phyloP scores from a whole-genome alignment of 2,329 filamentous ascomycete genomes.

The Colletotrichum magnum region DNA sequence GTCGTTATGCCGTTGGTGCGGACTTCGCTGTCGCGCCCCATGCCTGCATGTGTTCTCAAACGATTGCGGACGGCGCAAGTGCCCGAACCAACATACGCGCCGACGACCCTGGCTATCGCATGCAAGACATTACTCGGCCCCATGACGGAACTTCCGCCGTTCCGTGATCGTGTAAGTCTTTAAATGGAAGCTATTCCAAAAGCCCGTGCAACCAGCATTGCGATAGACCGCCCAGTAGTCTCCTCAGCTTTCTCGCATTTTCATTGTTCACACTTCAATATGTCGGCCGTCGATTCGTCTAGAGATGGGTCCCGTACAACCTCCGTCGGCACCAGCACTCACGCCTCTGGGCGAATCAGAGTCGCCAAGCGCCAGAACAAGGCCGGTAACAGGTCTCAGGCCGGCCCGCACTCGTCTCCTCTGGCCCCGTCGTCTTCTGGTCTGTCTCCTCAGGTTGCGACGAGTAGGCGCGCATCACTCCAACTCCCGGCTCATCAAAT shows the following conservation, averaged over 20 bases:
- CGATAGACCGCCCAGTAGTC: too few relatives aligned
- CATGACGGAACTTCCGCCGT: neutral
- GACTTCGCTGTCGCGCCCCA: neutral
- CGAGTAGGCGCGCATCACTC: neutral
- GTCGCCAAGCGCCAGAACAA: neutral
- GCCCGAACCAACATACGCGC: slow-evolving; percentile 12
- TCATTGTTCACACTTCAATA: too few relatives aligned
- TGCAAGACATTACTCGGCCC: slow-evolving; percentile 2
- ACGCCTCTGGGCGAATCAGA: neutral
- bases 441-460: neutral
- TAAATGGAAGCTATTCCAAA: neutral
- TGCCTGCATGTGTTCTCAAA: neutral
- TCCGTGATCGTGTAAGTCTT: neutral
- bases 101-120: neutral
- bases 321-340: neutral
- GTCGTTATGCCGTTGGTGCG: neutral
- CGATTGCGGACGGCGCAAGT: neutral
- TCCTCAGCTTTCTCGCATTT: too few relatives aligned
- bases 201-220: too few relatives aligned
- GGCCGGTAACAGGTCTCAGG: neutral
- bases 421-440: neutral
- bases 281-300: too few relatives aligned
- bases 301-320: neutral
- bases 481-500: neutral
- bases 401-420: neutral